Evolutionary conservation across 139 green algal genomes (phyloP).

Genomic region (Chlorella sp.): DNA sequence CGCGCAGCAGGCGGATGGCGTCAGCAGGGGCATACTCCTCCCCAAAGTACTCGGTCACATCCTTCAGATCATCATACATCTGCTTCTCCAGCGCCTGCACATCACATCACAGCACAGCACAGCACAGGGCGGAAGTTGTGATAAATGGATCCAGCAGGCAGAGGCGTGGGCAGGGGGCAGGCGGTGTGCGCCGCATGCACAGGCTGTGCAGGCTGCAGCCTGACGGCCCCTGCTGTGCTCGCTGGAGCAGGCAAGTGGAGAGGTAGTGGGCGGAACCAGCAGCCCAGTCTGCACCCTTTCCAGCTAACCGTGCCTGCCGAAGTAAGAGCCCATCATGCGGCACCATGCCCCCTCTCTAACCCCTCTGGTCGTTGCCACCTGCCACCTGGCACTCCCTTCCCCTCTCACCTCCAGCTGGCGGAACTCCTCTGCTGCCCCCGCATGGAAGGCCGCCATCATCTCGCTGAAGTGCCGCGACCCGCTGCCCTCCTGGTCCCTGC

Average conservation of each 20-base stretch:
- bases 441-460: slow-evolving; percentile 59
- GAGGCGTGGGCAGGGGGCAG: background rate
- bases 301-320: background rate
- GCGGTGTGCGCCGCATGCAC: too few relatives aligned
- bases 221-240: too few relatives aligned
- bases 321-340: background rate
- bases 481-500: slow-evolving; percentile 10
- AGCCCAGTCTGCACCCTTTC: background rate
- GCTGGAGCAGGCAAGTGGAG: too few relatives aligned
- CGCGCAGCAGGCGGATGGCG: slow-evolving; percentile 51
- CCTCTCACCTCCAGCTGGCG: slow-evolving; percentile 42
- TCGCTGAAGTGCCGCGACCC: slow-evolving; percentile 48
- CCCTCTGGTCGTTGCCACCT: background rate
- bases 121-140: too few relatives aligned
- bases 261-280: too few relatives aligned
- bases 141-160: background rate
- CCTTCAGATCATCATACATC: slow-evolving; percentile 41
- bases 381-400: background rate
- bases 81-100: slow-evolving; percentile 39
- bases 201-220: background rate
- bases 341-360: too few relatives aligned
- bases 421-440: slow-evolving; percentile 36
- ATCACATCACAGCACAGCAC: background rate
- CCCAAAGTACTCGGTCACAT: slow-evolving; percentile 65
- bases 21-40: slow-evolving; percentile 60